Base-by-base conservation (phyloP, 495 filamentous ascomycete species). In the Cryomyces antarcticus region DNA sequence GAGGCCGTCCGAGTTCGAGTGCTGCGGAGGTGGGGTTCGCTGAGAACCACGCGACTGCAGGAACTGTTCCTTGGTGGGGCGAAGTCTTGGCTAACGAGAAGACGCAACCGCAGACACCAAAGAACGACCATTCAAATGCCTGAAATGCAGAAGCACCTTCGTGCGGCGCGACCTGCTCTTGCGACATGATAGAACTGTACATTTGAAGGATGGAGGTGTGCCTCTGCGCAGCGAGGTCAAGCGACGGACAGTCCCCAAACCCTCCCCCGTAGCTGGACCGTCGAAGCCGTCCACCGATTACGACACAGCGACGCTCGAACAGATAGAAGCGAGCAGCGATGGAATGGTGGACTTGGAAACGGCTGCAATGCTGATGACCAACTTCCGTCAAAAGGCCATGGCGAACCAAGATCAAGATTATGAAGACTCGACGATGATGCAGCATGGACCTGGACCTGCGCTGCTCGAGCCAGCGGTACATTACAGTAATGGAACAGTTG, bases 331-430 rank as follows among this genome's bases (percentile, higher is more conserved):
- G 49, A 83, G 78, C 65, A 84, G 76, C 64, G 89, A 97, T 60
- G 85, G 82, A 60, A 82, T 89, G 71, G 82, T 93, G 58, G 88
- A 95, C 66, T 76, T 95, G 61, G 89, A 97, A 72, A 88, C 86
- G 56, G 89, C 89, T 54, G 89, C 92, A 50, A 94, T 93, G 82
- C 76, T 97, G 68, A 89, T 97, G 72, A 89, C 92, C 57, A 84
- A 96, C 64, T 80, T 96, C 60, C 92, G 93, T 67, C 85, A 95
- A 64, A 93, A 94, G 65, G 88, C 89, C 33, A 87, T 84, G 65
- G 80, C 73, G 46, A 69, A 68, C 51, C 75, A 80, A 57, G 63
- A 72, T 52, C 82, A 79, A 59, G 78, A 85, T 49, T 64, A 70
- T 52, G 44, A 36, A 1, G 9, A 36, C 9, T 10, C 33, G 9